These are phyloP conservation scores for Sergeia podlipaevii DNA, from an alignment of 208 protist genomes.

Conservation along the genomic window DNA sequence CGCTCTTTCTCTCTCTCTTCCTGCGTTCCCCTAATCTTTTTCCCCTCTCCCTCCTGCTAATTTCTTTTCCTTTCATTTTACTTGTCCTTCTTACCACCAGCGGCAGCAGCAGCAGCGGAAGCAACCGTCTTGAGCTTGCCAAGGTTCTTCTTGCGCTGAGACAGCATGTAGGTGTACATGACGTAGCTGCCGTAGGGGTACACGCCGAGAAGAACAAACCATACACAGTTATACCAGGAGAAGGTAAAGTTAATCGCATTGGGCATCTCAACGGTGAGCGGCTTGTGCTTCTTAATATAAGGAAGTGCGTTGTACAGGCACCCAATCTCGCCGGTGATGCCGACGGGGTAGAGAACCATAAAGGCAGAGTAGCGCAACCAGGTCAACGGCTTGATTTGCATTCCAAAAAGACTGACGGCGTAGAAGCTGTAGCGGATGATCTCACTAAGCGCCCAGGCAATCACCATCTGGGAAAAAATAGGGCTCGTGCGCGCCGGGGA, in stretches of 20 bases:
- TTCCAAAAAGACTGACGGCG: conserved; percentile 42
- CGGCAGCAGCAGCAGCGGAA: conserved; percentile 1
- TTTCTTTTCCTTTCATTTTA: not conserved
- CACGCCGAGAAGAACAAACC: conserved; percentile 58
- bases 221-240: conserved; percentile 71
- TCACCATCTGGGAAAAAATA: conserved; percentile 68
- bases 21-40: not conserved
- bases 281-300: conserved; percentile 57
- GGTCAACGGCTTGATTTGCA: conserved; percentile 37
- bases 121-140: conserved; percentile 10
- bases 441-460: conserved; percentile 84
- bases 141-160: conserved; percentile 75
- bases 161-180: conserved; percentile 91
- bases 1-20: not conserved
- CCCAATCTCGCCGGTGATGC: conserved; percentile 86
- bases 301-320: conserved; percentile 72
- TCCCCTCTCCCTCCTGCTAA: not conserved
- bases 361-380: conserved; percentile 91
- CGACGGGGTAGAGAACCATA: conserved; percentile 87
- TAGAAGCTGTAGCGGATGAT: conserved; percentile 91
- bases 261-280: conserved; percentile 66
- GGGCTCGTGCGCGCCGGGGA: conserved; percentile 33
- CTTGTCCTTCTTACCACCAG: not conserved
- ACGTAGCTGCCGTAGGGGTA: conserved; percentile 83
- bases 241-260: conserved; percentile 81